Evolutionary conservation across 1,284 basidiomycete genomes (phyloP), one percentile per base, ranked within the genome.

Genomic region (Cutaneotrichosporon spelunceum): DNA sequence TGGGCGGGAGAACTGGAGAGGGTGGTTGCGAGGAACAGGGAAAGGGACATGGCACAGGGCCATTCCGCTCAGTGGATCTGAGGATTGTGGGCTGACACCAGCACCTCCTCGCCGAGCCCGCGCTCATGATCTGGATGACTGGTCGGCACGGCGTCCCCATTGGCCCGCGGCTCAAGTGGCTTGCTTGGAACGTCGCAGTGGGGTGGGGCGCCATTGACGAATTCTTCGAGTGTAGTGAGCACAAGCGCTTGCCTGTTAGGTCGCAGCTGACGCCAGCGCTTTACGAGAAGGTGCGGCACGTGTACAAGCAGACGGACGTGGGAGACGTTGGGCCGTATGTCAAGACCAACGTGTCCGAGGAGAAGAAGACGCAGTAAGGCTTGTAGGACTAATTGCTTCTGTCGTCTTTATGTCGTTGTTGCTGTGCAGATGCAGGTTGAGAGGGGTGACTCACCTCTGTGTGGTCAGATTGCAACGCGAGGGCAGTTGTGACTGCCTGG

Each of bases 161-260:
- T 8, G 57, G 21, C 14, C 44, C 63, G 1, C 34, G 59, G 11
- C 50, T 70, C 59, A 71, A 75, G 63, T 75, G 66, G 72, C 30
- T 76, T 19, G 45, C 70, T 21, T 68, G 65, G 10, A 69, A 70
- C 26, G 54, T 70, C 2, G 34, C 59, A 1, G 53, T 74, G 21
- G 76, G 76, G 0, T 71, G 68, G 36, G 72, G 68, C 3, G 67
- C 66, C 1, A 63, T 75, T n/a, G 70, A 70, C 53, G 70, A 73
- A 44, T 70, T 70, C 58, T 62, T 62, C 55, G 70, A 73, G 56
- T 72, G 70, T 53, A 63, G 75, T 77, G 57, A 62, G 73, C 60
- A n/a, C 29, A 19, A 33, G 13, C 30, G 8, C 8, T 4, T 16
- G 16, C 50, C 24, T 9, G 36, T 39, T 14, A 39, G 16, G 13